Evolutionary conservation across 2,329 filamentous ascomycete genomes (phyloP).

Genomic region (Botrytis sinoallii): DNA sequence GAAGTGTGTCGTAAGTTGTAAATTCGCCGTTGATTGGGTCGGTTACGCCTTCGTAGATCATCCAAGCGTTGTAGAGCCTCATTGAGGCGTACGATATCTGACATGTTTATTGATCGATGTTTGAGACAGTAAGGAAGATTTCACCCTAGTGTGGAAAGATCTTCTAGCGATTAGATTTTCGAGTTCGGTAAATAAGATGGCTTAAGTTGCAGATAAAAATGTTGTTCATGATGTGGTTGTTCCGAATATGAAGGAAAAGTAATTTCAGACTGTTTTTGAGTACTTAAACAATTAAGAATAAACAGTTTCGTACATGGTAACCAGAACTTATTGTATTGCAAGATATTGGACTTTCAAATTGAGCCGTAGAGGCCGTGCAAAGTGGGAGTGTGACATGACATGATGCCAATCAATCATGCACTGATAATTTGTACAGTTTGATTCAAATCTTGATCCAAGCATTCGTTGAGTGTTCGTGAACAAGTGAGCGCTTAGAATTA

Average conservation of each 20-base stretch:
- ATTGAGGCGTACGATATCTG: not conserved
- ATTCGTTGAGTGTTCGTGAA: not conserved
- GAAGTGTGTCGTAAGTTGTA: not conserved
- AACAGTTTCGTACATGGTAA: not conserved
- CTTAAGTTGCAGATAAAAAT: not conserved
- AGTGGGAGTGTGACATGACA: not conserved
- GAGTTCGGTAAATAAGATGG: not conserved
- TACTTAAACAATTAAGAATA: not conserved
- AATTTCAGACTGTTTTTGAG: not conserved
- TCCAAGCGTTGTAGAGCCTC: not conserved
- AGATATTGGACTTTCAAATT: not conserved
- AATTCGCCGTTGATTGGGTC: not conserved
- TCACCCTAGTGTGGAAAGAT: not conserved
- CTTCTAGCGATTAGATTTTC: not conserved
- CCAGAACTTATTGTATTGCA: not conserved
- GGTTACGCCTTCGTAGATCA: not conserved
- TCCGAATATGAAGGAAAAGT: not conserved
- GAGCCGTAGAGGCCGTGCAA: not conserved
- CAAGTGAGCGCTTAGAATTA: not conserved
- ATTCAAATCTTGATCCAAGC: not conserved
- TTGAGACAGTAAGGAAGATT: too few relatives aligned
- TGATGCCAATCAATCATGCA: not conserved
- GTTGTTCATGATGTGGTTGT: not conserved
- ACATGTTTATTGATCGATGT: not conserved
- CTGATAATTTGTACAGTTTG: not conserved